Percentiles rank a stretch among this genome's conserved stretches.
Conservation (phyloP, 2,329 filamentous ascomycete species). For the Fusarium mexicanum region DNA sequence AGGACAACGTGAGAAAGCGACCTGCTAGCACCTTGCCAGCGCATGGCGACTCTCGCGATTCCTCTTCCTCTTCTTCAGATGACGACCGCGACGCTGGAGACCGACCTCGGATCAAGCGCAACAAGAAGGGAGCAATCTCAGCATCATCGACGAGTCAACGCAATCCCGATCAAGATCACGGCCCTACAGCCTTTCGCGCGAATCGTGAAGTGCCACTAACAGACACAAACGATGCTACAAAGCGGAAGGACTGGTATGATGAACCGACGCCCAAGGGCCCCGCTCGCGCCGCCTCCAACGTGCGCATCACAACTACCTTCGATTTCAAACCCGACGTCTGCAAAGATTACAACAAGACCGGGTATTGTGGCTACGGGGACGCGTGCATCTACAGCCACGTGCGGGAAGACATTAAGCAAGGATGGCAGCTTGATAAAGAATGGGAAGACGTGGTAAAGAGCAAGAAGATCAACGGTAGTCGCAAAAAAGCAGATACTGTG, state of each 20-base stretch:
- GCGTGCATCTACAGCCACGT: constrained; percentile 80
- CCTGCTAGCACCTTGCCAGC: neutral
- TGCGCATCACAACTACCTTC: constrained; percentile 88
- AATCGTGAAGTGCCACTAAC: neutral
- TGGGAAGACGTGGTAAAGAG: constrained; percentile 88
- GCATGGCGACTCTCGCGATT: neutral
- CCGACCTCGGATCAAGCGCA: neutral
- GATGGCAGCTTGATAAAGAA: constrained; percentile 93
- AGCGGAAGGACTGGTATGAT: neutral
- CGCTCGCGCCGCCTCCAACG: constrained; percentile 86
- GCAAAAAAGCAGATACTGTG: constrained; percentile 46
- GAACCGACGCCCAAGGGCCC: constrained; percentile 71
- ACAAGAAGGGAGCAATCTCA: neutral
- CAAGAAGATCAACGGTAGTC: constrained; percentile 67
- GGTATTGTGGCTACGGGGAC: constrained; percentile 52
- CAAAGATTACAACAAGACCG: constrained; percentile 84
- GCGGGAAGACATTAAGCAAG: constrained; percentile 83
- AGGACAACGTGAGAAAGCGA: neutral
- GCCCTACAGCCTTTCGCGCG: neutral
- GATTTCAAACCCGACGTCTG: constrained; percentile 95
- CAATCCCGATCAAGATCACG: neutral
- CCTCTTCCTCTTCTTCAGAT: neutral
- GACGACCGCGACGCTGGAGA: neutral
- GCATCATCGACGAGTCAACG: neutral
- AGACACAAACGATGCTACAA: neutral